Evolutionary conservation across 208 protist genomes (phyloP).

Genomic region (Acanthamoeba castellanii): DNA sequence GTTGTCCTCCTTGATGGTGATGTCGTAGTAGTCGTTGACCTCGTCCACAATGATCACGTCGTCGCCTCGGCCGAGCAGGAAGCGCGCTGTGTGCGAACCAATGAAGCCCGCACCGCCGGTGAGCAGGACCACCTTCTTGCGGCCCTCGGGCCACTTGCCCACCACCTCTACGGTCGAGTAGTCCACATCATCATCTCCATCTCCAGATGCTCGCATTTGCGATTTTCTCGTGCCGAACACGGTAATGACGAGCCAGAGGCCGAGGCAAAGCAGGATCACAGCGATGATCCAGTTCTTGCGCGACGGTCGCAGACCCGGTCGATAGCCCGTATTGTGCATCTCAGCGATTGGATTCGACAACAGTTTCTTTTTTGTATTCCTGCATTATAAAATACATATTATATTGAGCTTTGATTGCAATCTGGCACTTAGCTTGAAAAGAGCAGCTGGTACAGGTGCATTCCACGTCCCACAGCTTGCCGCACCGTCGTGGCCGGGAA

Average conservation of each 20-base stretch:
- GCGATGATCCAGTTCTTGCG: too few relatives aligned
- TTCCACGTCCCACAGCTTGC: too few relatives aligned
- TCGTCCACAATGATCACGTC: conserved; percentile 73
- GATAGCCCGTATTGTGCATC: too few relatives aligned
- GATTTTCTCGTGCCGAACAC: too few relatives aligned
- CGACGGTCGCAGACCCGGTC: too few relatives aligned
- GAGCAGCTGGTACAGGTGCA: too few relatives aligned
- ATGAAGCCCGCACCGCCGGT: conserved; percentile 74
- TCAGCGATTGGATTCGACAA: too few relatives aligned
- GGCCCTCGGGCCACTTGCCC: neutral
- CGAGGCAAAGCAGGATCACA: neutral
- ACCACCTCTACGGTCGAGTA: neutral
- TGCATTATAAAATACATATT: too few relatives aligned
- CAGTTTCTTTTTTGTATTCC: too few relatives aligned
- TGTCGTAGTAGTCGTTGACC: conserved; percentile 75
- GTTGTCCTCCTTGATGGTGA: conserved; percentile 69
- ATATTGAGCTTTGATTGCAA: too few relatives aligned
- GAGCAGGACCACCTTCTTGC: conserved; percentile 48
- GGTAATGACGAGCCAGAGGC: neutral
- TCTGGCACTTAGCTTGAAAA: too few relatives aligned
- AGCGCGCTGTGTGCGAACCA: conserved; percentile 19
- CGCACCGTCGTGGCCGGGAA: neutral
- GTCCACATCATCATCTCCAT: neutral
- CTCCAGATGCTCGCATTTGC: neutral
- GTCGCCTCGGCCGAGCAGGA: conserved; percentile 52